Evolutionary conservation across 1,139 yeast species (phyloP).

Genomic region (Geotrichum histeridarum): DNA sequence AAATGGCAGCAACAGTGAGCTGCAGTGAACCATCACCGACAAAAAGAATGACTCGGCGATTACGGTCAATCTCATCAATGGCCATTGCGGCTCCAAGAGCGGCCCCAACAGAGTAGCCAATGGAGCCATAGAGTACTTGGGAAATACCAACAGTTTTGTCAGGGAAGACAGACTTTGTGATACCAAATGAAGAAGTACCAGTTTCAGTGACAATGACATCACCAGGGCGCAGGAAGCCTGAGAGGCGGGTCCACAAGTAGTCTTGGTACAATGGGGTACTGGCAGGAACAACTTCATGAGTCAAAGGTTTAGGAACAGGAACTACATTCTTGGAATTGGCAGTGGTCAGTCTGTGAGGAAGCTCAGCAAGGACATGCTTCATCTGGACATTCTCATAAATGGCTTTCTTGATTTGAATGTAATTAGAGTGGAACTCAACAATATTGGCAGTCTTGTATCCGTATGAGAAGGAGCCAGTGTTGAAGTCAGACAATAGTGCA

Average conservation of each 20-base stretch:
- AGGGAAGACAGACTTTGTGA: conserved; percentile 74
- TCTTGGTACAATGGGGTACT: conserved; percentile 56
- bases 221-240: conserved; percentile 70
- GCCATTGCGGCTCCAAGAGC: conserved; percentile 82
- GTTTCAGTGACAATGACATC: conserved; percentile 81
- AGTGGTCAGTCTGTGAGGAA: conserved; percentile 31
- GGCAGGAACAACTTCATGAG: conserved; percentile 23
- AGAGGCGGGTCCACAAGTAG: conserved; percentile 75
- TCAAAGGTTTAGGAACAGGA: conserved; percentile 25
- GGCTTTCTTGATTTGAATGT: conserved; percentile 71
- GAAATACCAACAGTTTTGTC: conserved; percentile 68
- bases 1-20: conserved; percentile 80
- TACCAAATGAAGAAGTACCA: conserved; percentile 87
- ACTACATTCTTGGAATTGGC: conserved; percentile 19
- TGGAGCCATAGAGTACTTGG: conserved; percentile 87
- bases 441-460: conserved; percentile 72
- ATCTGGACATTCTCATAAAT: conserved; percentile 73
- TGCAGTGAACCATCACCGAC: conserved; percentile 90
- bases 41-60: conserved; percentile 70
- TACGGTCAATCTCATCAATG: conserved; percentile 64
- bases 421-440: conserved; percentile 86
- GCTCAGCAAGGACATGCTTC: conserved; percentile 58
- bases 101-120: conserved; percentile 84
- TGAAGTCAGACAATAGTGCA: conserved; percentile 79
- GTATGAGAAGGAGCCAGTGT: conserved; percentile 85